A percentile compares a stretch with the other conserved stretches of the same genome.
Evolutionary conservation across 148 eudicot species (phyloP).

Genomic region (Cornus florida): DNA sequence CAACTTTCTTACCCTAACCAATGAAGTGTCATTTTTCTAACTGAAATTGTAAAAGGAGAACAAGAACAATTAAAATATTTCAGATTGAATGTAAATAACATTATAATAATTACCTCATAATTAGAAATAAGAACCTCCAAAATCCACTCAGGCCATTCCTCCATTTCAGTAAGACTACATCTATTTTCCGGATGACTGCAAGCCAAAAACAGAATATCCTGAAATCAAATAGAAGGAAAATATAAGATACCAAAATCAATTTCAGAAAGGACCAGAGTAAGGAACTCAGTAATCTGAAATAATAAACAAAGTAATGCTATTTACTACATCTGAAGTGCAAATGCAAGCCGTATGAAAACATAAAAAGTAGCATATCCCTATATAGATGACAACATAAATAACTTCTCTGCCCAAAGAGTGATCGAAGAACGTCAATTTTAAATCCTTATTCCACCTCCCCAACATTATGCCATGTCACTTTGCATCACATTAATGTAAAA

Average conservation of each 20-base stretch:
- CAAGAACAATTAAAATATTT: not conserved
- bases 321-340: not conserved
- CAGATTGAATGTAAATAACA: not conserved
- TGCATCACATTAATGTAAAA: no score
- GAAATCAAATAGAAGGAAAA: constrained; percentile 50
- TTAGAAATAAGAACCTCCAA: constrained; percentile 90
- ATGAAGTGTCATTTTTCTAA: not conserved
- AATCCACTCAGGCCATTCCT: constrained; percentile 99
- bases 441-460: no score
- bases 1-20: not conserved
- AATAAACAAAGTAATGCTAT: not conserved
- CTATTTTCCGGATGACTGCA: constrained; percentile 97
- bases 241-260: constrained; percentile 10
- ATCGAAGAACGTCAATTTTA: no score
- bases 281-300: not conserved
- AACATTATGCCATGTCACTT: no score
- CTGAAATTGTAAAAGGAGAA: not conserved
- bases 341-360: not conserved
- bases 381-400: no score
- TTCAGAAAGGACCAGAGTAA: not conserved
- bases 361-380: not conserved
- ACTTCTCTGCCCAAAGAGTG: no score
- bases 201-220: constrained; percentile 99
- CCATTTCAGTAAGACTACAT: constrained; percentile 79
- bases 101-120: constrained; percentile 61